Evolutionary conservation across 129 eudicot genomes (phyloP), one percentile per base, ranked within the genome.

Genomic region (Flaveria brownii): DNA sequence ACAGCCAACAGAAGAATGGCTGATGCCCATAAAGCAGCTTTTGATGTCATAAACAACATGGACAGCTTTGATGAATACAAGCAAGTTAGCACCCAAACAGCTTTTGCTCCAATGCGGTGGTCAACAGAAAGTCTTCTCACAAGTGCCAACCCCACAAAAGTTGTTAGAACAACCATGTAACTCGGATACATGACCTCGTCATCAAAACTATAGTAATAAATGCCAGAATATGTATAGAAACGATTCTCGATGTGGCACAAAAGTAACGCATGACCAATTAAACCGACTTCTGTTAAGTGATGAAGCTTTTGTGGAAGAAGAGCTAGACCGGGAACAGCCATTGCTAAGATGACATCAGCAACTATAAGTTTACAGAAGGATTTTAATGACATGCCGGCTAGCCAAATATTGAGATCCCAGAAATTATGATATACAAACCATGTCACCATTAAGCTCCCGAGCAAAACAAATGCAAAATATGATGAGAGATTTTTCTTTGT

Each of bases 101-200:
- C 93, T 88, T 87, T 90, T 54, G 90, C 76, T 55, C 98, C 97
- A 74, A 94, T 80, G 28, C 93, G 81, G 33, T 83, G 86, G 71
- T 94, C 98, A 47, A 73, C 90, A 47, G 83, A 84, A 74, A 94
- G 98, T 81, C 93, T 91, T 80, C 97, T 87, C 77, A 89, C 91
- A 74, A 94, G 84, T 69, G 85, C 96, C 79, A 94, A 71, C 42
- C 98, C 98, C 77, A 87, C 62, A 59, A 87, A 86, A 59, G 97
- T 94, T 60, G 98, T 91, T 87, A 89, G 25, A 72, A 88, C 83
- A 57, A 94, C 89, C 96, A 91, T 94, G 77, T 94, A 94, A 73
- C 97, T 94, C 0, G 98, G 98, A 70, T 94, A 94, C 96, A 94
- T 94, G 64, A 91, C 98, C 70, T 94, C 97, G 70, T 94, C 98